Percentiles rank a stretch among this genome's conserved stretches.
These are phyloP conservation scores for Suillus cothurnatus DNA, from an alignment of 768 basidiomycete species.

Conservation along the genomic window DNA sequence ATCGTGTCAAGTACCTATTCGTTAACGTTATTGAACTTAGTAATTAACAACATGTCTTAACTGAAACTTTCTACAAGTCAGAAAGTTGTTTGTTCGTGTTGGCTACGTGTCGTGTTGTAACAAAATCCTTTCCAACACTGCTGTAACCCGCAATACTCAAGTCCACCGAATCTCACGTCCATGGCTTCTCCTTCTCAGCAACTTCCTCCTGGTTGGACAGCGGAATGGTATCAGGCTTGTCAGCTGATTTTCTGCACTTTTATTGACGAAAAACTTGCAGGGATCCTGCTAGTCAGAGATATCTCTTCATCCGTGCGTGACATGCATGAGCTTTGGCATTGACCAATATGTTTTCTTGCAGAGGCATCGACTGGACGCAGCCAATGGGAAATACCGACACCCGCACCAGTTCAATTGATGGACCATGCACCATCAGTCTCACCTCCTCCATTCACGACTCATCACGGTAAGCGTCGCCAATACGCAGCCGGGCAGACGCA, in stretches of 20 bases:
- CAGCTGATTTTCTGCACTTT: background rate
- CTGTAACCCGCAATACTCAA: background rate
- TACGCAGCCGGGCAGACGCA: slow-evolving; percentile 95
- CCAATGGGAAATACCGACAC: slow-evolving; percentile 85
- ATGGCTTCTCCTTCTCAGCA: slow-evolving; percentile 61
- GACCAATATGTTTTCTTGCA: slow-evolving; percentile 34
- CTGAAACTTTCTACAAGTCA: background rate
- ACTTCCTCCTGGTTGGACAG: slow-evolving; percentile 89
- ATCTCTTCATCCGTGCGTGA: slow-evolving; percentile 84
- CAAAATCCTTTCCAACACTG: background rate
- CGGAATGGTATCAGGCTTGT: slow-evolving; percentile 72
- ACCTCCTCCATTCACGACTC: slow-evolving; percentile 41
- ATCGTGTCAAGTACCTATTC: slow-evolving; percentile 2
- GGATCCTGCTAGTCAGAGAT: slow-evolving; percentile 79
- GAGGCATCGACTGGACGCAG: slow-evolving; percentile 82
- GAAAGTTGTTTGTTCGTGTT: slow-evolving; percentile 22
- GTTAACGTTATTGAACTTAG: background rate
- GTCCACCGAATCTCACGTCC: background rate
- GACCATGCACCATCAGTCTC: slow-evolving; percentile 45
- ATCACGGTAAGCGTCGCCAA: slow-evolving; percentile 75
- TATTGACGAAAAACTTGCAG: slow-evolving; percentile 43
- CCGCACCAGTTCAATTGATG: slow-evolving; percentile 39
- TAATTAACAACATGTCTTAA: background rate
- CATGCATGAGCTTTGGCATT: slow-evolving; percentile 14
- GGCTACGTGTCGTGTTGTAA: slow-evolving; percentile 19